Base-by-base conservation (phyloP, 495 filamentous ascomycete genomes). In the Talaromyces ruber region DNA sequence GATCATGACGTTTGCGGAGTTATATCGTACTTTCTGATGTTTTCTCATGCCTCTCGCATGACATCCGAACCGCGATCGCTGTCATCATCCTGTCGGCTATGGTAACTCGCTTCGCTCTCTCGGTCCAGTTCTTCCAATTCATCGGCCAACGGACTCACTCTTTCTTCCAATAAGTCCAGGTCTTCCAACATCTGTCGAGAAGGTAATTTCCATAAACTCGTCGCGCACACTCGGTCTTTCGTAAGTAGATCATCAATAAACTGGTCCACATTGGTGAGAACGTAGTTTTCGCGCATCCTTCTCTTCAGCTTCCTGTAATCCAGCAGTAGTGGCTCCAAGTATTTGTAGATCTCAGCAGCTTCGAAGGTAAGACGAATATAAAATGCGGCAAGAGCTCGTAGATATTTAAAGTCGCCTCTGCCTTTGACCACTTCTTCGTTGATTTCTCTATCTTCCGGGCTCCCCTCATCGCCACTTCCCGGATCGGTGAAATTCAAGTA, bases 161-260 rank as follows among this genome's bases (percentile, higher is more conserved):
- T 84, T 64, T 89, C 85, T 65, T 98, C 95, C 68, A 99, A 67
- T 66, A 92, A 64, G 56, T 94, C 94, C 68, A 93, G 70, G 75
- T 99, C 94, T 80, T 99, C 95, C 71, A 99, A 69, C 60, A 90
- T 80, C 62, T 87, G 83, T 67, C 94, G 79, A 60, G 84, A 85
- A 9, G 92, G 89, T 76, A 99, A 80, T 79, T 96, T 95, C 87
- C 91, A 95, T 61, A 99, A 69, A 69, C 87, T 95, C 9, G 96
- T 97, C 52, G 86, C 92, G 65, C 93, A 98, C 1, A 96, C 86
- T 63, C 94, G 82, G 60, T 95, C 89, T 75, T 96, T 95, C 0
- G 86, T 90, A 60, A 99, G 76, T 60, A 99, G 75, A 64, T 95
- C 90, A 74, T 98, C 94, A 57, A 98, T 82, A 68, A 99, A 98